Base-by-base conservation (phyloP, 1,284 basidiomycete genomes). In the Cryptococcus deneoformans region DNA sequence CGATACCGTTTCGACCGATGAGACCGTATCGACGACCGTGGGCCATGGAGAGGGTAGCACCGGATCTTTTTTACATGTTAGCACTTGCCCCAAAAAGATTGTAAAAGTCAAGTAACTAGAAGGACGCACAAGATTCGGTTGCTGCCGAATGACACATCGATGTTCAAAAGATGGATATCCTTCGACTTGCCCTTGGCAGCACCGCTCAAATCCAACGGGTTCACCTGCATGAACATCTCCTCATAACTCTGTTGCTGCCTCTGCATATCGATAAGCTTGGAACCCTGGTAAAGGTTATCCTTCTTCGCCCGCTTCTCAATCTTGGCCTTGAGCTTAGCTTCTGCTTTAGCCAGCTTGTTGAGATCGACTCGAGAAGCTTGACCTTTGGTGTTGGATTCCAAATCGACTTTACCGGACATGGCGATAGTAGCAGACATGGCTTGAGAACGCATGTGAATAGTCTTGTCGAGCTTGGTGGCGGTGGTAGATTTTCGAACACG, bases 141-240 rank as follows among this genome's bases (percentile, higher is more conserved):
- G 24, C 91, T 94, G 43, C 85, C 92, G 74, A 95, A 95, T 69
- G 85, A 92, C 73, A 95, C 91, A 71, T 99, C 96, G 79, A 99
- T 97, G 46, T 89, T 90, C 45, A 90, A 89, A 11, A 99, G 81
- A 71, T 97, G 92, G 56, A 99, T 89, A 77, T 99, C 96, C 79
- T 96, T 96, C 78, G 87, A 92, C 82, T 96, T 97, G 75, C 77
- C 92, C 79, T 94, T 96, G 43, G 88, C 82, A 6, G 86, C 80
- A 1, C 84, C 82, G 37, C 85, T 85, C 2, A 90, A 85, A 77
- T 96, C 92, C 60, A 99, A 79, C 50, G 96, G 92, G 79, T 99
- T 99, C 80, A 99, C 93, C 82, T 95, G 91, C 88, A 99, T 90
- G 80, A 95, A 99, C 86, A 98, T 88, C 75, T 98, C 95, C 76